A percentile compares a stretch with the other conserved stretches of the same genome.
Evolutionary conservation across 495 filamentous ascomycete genomes (phyloP).

Genomic region (Aspergillus olivimuriae): DNA sequence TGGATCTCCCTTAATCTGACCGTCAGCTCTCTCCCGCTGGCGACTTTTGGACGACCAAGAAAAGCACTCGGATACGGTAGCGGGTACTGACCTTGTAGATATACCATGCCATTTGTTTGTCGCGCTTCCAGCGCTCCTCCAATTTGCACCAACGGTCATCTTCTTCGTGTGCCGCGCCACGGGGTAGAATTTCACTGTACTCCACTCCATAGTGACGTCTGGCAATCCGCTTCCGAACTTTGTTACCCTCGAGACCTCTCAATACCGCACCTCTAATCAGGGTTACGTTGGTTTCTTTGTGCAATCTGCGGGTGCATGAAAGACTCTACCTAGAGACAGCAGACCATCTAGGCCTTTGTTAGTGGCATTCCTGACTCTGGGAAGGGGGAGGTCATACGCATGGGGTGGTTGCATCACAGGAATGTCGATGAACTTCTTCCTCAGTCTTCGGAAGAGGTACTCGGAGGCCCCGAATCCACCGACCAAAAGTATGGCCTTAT

Average conservation of each 20-base stretch:
- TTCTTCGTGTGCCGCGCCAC: conserved; percentile 12
- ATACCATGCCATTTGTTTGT: conserved; percentile 21
- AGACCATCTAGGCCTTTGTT: conserved; percentile 15
- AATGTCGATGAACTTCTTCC: conserved; percentile 30
- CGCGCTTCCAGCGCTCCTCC: conserved; percentile 13
- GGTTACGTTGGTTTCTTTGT: no score
- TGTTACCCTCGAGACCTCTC: conserved; percentile 29
- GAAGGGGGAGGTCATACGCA: conserved; percentile 35
- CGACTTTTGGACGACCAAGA: neutral
- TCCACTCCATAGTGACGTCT: conserved; percentile 44
- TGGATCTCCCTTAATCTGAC: neutral
- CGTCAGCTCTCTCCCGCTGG: conserved; percentile 8
- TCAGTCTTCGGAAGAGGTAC: conserved; percentile 55
- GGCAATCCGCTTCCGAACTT: conserved; percentile 38
- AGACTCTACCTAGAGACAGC: conserved; percentile 20
- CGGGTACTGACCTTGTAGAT: conserved; percentile 19
- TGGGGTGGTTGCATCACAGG: conserved; percentile 55
- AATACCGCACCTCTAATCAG: conserved; percentile 46
- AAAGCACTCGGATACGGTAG: neutral
- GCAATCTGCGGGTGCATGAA: no score
- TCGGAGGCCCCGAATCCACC: conserved; percentile 64
- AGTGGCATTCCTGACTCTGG: neutral
- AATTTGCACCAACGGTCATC: conserved; percentile 4
- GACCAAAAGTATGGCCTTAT: conserved; percentile 55
- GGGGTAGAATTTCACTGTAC: conserved; percentile 25